Percentiles rank a stretch among this genome's conserved stretches.
Conservation (phyloP, 108 stramenopile genomes). For the Nannochloropsis salina region DNA sequence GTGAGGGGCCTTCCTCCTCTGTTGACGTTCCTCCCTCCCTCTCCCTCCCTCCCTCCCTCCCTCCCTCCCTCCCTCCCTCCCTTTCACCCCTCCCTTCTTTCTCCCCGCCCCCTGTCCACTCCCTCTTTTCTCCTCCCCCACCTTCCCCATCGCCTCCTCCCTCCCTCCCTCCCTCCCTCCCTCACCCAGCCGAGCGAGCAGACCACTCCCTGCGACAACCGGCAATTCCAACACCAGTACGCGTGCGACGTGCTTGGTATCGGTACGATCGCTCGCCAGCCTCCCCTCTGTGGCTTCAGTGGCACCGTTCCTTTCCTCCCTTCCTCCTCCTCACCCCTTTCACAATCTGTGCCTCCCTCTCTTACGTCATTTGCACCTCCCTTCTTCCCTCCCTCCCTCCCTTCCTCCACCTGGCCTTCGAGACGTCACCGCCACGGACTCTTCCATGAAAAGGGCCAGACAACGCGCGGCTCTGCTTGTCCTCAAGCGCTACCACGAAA, state of each 20-base stretch:
- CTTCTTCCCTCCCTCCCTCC: constrained; percentile 3
- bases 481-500: too few species aligned
- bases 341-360: neutral
- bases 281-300: neutral
- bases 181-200: neutral
- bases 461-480: too few species aligned
- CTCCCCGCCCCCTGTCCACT: neutral
- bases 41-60: neutral
- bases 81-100: constrained; percentile 78
- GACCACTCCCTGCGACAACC: neutral
- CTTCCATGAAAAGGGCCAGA: too few species aligned
- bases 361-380: too few species aligned
- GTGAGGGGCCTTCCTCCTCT: neutral
- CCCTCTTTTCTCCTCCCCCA: neutral
- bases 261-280: neutral
- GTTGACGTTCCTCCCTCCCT: neutral
- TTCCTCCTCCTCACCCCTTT: neutral
- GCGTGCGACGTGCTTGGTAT: neutral
- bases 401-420: neutral
- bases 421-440: neutral
- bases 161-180: constrained; percentile 1
- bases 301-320: neutral
- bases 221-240: neutral
- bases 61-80: constrained; percentile 66
- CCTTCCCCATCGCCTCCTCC: neutral